Base-by-base conservation (phyloP, 2,329 filamentous ascomycete genomes). In the Blumeria graminis region DNA sequence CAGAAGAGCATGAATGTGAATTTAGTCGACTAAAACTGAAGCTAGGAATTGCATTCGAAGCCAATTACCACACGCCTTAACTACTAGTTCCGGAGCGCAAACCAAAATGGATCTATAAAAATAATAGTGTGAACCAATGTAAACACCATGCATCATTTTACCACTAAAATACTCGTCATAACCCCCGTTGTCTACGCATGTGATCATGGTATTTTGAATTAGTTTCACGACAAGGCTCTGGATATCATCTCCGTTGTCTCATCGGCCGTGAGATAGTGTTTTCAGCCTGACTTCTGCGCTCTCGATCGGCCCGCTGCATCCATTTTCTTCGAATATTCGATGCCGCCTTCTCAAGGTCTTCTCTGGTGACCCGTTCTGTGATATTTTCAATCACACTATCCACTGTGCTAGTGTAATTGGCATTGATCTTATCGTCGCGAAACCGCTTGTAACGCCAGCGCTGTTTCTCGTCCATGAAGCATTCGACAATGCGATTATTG, bases 341-440 rank as follows among this genome's bases (percentile, higher is more conserved):
- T 33, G 84, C 84, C 0, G 78, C 75, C 1, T 71, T 75, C 50
- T 88, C 74, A 38, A 98, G 73, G 65, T 98, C 88, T 57, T 85
- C 75, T 69, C 94, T 80, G 0, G 80, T 84, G 10, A 98, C 87
- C 1, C 80, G 81, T 64, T 95, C 87, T 59, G 81, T 76, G 62
- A 98, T 96, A 68, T 86, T 94, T 61, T 89, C 82, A 58, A 95
- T 75, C 4, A 98, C 92, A 66, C 84, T 93, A 32, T 81, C 74
- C 1, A 95, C 86, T 0, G 86, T 89, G 16, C 73, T 81, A 58
- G 85, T 82, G 68, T 96, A 89, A 65, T 98, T 98, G 0, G 86
- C 88, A 62, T 94, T 84, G 32, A 74, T 73, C 71, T 98, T 98
- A 69, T 98, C 92, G 64, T 96, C 89, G 55, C 92, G 77, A 69